Evolutionary conservation across 345 rosid species (phyloP), one percentile per base, ranked within the genome.

Genomic region (Pseudoturritis turrita): DNA sequence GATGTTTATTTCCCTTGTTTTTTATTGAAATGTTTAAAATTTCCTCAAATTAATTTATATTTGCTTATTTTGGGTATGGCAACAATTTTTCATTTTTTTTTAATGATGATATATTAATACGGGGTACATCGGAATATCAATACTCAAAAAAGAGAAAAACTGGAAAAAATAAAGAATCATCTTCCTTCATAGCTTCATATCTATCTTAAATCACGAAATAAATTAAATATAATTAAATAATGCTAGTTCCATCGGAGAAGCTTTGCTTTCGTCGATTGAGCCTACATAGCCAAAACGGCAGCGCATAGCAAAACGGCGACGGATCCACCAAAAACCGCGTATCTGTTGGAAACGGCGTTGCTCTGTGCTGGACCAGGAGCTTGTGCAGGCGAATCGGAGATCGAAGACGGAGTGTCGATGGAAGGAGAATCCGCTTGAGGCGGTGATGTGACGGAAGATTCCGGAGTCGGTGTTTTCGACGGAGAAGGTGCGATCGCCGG

Each of bases 341-440:
- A 62, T 41, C 36, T 53, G 55, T 29, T 72, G 14, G 63, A 52
- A 29, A 43, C 26, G 28, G 62, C 76, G 19, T 4, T 11, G 19
- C 62, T 62, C 28, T 13, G 22, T 3, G 63, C 43, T 11, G 76
- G 76, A 72, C 39, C 76, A 40, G 70, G 76, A 62, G 70, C 70
- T 41, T 62, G 14, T 7, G 63, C n/a, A 5, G 76, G 76, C 26
- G 70, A 63, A 51, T 47, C 58, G 3, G 56, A 63, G 15, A 72
- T 52, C 15, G 70, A 62, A 44, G 76, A 63, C 9, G 76, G 66
- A 26, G 28, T 12, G 4, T 29, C 62, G 5, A 13, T 21, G 25
- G 76, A 51, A 72, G 70, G 55, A 72, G 70, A 72, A 52, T 14
- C 70, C 7, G 61, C 68, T 71, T 50, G 68, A 40, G 68, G 18